These are phyloP conservation scores for Verticillium zaregamsianum DNA, from an alignment of 2,329 filamentous ascomycete species.

Conservation along the genomic window DNA sequence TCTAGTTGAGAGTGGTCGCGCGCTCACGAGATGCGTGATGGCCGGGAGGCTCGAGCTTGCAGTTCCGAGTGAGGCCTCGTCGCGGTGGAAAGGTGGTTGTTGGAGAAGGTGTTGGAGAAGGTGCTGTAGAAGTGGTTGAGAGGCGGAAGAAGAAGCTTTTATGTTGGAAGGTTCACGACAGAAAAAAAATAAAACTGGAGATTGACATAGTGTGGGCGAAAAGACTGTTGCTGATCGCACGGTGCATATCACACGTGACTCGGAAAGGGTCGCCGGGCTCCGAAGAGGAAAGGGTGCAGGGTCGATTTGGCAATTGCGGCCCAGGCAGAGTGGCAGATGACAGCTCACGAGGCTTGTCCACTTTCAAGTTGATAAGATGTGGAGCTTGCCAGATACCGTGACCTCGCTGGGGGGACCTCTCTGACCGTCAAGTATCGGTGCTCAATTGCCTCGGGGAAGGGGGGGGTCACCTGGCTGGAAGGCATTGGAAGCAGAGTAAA, in stretches of 20 bases:
- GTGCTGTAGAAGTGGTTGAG: slow-evolving; percentile 6
- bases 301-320: background rate
- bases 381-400: background rate
- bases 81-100: background rate
- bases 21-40: background rate
- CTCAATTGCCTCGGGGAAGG: no score
- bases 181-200: slow-evolving; percentile 5
- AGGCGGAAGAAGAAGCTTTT: slow-evolving; percentile 11
- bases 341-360: no score
- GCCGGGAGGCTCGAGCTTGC: background rate
- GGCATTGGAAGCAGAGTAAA: no score
- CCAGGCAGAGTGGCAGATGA: background rate
- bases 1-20: background rate
- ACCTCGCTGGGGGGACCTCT: background rate
- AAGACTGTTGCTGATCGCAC: background rate
- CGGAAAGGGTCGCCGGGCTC: background rate
- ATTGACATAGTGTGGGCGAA: background rate
- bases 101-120: slow-evolving; percentile 5
- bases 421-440: no score
- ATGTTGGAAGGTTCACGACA: slow-evolving; percentile 16
- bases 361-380: background rate
- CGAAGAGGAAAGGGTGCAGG: background rate
- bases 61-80: background rate
- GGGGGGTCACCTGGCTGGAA: no score
- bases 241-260: background rate